phyloP scores from a whole-genome alignment of 106 monocot genomes.

The Allium fistulosum region DNA sequence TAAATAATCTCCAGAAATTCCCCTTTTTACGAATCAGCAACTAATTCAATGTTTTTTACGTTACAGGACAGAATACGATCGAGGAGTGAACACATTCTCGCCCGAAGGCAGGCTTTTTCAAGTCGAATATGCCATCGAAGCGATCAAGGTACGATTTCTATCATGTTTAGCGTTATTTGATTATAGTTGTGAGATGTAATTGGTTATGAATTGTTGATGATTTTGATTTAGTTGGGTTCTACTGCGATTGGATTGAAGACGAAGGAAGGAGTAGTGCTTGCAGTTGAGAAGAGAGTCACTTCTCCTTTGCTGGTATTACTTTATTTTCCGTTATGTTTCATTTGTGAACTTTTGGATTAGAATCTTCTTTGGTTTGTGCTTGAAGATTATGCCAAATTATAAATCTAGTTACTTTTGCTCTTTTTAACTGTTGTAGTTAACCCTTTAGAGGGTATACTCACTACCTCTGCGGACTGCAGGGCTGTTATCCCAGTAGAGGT shows the following conservation, averaged over 20 bases:
- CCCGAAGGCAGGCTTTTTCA: slow-evolving; percentile 91
- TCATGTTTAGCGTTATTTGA: not conserved
- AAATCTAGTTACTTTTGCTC: too few species aligned
- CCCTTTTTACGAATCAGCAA: not conserved
- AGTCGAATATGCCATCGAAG: slow-evolving; percentile 97
- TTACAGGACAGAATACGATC: slow-evolving; percentile 86
- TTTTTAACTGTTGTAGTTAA: too few species aligned
- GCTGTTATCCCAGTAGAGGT: too few species aligned
- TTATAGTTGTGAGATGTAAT: not conserved
- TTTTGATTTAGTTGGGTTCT: slow-evolving; percentile 45
- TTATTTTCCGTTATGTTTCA: too few species aligned
- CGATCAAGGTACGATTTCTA: slow-evolving; percentile 56
- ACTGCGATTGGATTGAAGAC: slow-evolving; percentile 75
- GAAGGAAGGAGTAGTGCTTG: slow-evolving; percentile 69
- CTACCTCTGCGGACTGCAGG: too few species aligned
- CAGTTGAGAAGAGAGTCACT: slow-evolving; percentile 65
- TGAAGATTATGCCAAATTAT: too few species aligned
- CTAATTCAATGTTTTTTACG: not conserved
- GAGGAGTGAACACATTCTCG: slow-evolving; percentile 97
- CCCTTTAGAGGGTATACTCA: too few species aligned
- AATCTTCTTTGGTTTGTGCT: too few species aligned
- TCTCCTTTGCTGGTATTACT: slow-evolving; percentile 53
- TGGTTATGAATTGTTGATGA: not conserved
- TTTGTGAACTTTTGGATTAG: too few species aligned
- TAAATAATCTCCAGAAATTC: slow-evolving; percentile 4